A percentile compares a stretch with the other conserved stretches of the same genome.
phyloP scores from a whole-genome alignment of 179 eudicot species.

The Silene noctiflora region DNA sequence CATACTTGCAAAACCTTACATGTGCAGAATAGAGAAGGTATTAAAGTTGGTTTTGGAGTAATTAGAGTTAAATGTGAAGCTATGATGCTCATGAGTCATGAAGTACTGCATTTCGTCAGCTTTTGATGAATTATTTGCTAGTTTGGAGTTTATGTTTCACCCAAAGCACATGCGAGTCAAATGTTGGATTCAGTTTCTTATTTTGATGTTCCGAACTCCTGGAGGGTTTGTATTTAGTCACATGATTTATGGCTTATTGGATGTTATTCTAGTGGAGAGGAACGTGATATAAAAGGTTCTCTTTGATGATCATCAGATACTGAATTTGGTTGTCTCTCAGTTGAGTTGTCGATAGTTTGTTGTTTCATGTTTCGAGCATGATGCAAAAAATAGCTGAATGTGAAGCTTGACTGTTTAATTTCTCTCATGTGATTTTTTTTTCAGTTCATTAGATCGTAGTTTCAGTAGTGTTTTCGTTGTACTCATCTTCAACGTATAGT shows the following conservation, averaged over 20 bases:
- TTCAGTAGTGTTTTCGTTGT: neutral
- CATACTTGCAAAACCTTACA: too few species aligned
- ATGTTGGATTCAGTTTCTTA: neutral
- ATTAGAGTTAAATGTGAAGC: neutral
- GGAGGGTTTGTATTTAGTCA: neutral
- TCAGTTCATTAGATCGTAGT: neutral
- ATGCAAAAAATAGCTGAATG: neutral
- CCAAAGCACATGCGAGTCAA: neutral
- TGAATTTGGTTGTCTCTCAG: neutral
- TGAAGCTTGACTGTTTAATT: neutral
- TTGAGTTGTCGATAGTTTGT: neutral
- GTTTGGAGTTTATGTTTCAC: neutral
- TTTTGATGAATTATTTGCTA: neutral
- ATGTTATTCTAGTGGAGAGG: neutral
- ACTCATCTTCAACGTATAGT: neutral
- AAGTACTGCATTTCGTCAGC: neutral
- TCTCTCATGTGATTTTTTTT: neutral
- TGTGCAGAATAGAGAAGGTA: neutral
- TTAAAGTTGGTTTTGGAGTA: neutral
- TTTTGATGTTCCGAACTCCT: neutral
- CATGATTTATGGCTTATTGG: neutral
- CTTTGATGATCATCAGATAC: constrained; percentile 66
- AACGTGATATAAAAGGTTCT: constrained; percentile 66
- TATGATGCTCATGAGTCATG: constrained; percentile 31
- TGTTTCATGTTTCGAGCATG: neutral